A percentile compares a stretch with the other conserved stretches of the same genome.
Evolutionary conservation across 1,139 yeast species (phyloP).

Genomic region (Geotrichum phurueaensis): DNA sequence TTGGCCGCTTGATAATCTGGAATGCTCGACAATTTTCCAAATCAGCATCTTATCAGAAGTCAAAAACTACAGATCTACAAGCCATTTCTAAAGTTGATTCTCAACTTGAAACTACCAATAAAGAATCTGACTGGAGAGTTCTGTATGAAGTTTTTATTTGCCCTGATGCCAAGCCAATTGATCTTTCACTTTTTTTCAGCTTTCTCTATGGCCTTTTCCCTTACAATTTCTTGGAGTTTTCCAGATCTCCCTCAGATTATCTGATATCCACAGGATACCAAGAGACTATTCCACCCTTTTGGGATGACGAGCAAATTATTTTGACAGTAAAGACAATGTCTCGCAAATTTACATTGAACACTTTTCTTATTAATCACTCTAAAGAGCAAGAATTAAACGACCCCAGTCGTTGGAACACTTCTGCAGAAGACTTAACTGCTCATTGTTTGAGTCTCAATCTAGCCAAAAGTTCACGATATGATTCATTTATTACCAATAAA

Average conservation of each 20-base stretch:
- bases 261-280: background rate
- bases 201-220: slow-evolving; percentile 62
- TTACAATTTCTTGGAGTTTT: slow-evolving; percentile 43
- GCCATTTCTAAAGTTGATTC: background rate
- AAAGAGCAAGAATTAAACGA: slow-evolving; percentile 9
- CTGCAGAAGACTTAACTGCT: slow-evolving; percentile 4
- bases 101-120: background rate
- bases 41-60: background rate
- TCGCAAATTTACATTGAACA: slow-evolving; percentile 2
- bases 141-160: slow-evolving; percentile 24
- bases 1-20: slow-evolving; percentile 44
- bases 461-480: background rate
- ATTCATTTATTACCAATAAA: background rate
- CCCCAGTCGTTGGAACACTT: background rate
- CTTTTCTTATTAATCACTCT: slow-evolving; percentile 1
- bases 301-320: slow-evolving; percentile 8
- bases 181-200: slow-evolving; percentile 37
- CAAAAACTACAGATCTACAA: background rate
- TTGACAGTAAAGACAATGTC: slow-evolving; percentile 3
- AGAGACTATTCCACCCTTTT: slow-evolving; percentile 4
- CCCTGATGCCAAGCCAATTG: slow-evolving; percentile 24
- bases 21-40: slow-evolving; percentile 13
- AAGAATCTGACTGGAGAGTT: slow-evolving; percentile 32
- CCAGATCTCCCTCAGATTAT: slow-evolving; percentile 38
- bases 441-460: slow-evolving; percentile 4